These are phyloP conservation scores for Vitis vinifera DNA, from an alignment of 164 flowering plant genomes.

Conservation along the genomic window DNA sequence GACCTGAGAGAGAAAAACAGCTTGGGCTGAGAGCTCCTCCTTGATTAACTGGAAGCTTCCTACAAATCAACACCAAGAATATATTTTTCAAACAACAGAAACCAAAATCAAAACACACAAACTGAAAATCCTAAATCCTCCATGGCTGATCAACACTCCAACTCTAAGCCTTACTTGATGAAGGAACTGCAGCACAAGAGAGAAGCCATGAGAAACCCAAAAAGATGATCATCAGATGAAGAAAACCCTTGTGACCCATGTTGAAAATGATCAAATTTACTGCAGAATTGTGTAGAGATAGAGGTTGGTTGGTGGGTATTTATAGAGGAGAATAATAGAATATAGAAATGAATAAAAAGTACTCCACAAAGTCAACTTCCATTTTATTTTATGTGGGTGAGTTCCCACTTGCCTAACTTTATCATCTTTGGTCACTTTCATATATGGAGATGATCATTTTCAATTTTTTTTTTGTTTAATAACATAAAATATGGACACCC, in stretches of 20 bases:
- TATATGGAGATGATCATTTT: neutral
- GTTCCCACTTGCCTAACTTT: conserved; percentile 34
- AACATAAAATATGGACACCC: no score
- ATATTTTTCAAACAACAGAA: neutral
- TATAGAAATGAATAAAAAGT: neutral
- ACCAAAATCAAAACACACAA: neutral
- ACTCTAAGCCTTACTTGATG: conserved; percentile 26
- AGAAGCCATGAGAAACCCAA: conserved; percentile 32
- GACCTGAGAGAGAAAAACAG: conserved; percentile 23
- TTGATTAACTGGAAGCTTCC: conserved; percentile 29
- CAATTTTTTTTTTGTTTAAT: no score
- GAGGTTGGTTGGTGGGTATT: conserved; percentile 1
- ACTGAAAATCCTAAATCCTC: neutral
- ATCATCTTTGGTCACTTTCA: conserved; percentile 5
- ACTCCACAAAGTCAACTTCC: conserved; percentile 21
- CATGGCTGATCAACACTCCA: neutral
- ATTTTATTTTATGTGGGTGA: conserved; percentile 11
- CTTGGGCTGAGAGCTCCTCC: conserved; percentile 19
- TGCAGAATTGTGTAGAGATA: neutral
- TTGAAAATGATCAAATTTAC: neutral
- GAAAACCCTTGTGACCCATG: conserved; percentile 29
- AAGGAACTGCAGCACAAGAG: conserved; percentile 32
- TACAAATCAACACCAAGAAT: conserved; percentile 10
- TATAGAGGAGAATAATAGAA: conserved; percentile 11
- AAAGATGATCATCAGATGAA: conserved; percentile 23